Percentiles rank a stretch among this genome's conserved stretches.
These are phyloP conservation scores for Hanseniaspora valbyensis DNA, from an alignment of 805 yeast genomes.

Conservation along the genomic window DNA sequence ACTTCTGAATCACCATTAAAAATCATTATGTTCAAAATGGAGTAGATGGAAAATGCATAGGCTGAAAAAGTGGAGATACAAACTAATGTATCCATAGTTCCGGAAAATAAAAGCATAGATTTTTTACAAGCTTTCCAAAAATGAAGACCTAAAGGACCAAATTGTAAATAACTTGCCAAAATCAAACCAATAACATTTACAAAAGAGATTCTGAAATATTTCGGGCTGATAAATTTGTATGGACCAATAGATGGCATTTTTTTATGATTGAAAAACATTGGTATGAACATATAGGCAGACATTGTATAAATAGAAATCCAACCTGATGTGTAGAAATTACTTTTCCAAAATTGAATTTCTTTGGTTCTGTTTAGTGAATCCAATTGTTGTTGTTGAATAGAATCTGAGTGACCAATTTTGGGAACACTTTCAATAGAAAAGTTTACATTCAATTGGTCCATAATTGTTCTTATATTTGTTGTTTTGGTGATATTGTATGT, in stretches of 20 bases:
- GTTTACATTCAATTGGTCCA: slow-evolving; percentile 30
- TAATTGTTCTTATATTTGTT: slow-evolving; percentile 15
- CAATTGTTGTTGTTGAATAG: slow-evolving; percentile 42
- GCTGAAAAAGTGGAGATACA: slow-evolving; percentile 73
- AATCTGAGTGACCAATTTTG: background rate
- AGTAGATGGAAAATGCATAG: slow-evolving; percentile 56
- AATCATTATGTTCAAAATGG: slow-evolving; percentile 42
- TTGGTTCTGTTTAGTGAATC: slow-evolving; percentile 53
- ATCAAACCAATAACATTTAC: slow-evolving; percentile 49
- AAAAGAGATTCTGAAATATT: slow-evolving; percentile 17
- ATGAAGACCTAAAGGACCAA: slow-evolving; percentile 46
- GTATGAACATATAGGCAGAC: slow-evolving; percentile 38
- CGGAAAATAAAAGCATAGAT: slow-evolving; percentile 57
- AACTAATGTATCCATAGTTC: slow-evolving; percentile 88
- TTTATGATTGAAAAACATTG: slow-evolving; percentile 26
- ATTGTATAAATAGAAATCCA: slow-evolving; percentile 55
- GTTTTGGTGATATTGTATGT: slow-evolving; percentile 51
- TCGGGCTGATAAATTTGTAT: slow-evolving; percentile 1
- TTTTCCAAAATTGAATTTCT: slow-evolving; percentile 65
- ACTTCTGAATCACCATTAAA: slow-evolving; percentile 42
- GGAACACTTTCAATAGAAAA: slow-evolving; percentile 54
- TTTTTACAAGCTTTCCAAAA: slow-evolving; percentile 57
- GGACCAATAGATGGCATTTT: slow-evolving; percentile 6
- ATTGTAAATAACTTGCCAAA: slow-evolving; percentile 51
- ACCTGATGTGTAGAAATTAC: slow-evolving; percentile 42